Base-by-base conservation (phyloP, 1,139 yeast species). In the Meyerozyma sp. region DNA sequence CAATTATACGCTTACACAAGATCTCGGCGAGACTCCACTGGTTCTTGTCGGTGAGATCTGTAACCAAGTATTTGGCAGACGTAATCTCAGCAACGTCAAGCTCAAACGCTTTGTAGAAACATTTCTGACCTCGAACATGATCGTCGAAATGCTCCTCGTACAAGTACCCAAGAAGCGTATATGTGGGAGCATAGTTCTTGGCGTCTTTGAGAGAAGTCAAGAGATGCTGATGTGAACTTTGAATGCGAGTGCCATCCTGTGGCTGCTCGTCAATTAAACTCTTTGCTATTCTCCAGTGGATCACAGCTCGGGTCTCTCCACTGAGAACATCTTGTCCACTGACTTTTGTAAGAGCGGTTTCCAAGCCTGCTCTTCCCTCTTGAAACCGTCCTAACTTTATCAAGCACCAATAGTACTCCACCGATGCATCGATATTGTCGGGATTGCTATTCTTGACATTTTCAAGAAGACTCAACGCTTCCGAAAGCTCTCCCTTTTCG, bases 11-110 rank as follows among this genome's bases (percentile, higher is more conserved):
- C 45, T 75, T 70, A 44, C 95, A 84, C 40, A 93, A 71, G 5
- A 84, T 74, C 47, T 88, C 89, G 0, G 95, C 96, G 34, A 87
- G 72, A 23, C 79, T 84, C 98, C 98, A 93, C 51, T 91, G 95
- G 43, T 77, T 70, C 16, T 70, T 69, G 2, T 68, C 66, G 1
- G 96, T 75, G 52, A 89, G 82, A 13, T 81, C 82, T 21, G 76
- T 73, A 1, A 89, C 90, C 44, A 93, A 73, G 47, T 78, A 78
- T 52, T 76, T 75, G 0, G 96, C 96, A 0, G 98, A 86, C 2
- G 66, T 69, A 8, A 85, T 66, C 57, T 93, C 95, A 13, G 84
- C 78, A 0, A 83, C 76, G 61, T 90, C 95, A 35, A 93, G 66
- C 56, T 93, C 98, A 59, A 93, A 88, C 0, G 98, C 96, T 55